Base-by-base conservation (phyloP, 805 yeast genomes). In the Blastobotrys mokoenaii region DNA sequence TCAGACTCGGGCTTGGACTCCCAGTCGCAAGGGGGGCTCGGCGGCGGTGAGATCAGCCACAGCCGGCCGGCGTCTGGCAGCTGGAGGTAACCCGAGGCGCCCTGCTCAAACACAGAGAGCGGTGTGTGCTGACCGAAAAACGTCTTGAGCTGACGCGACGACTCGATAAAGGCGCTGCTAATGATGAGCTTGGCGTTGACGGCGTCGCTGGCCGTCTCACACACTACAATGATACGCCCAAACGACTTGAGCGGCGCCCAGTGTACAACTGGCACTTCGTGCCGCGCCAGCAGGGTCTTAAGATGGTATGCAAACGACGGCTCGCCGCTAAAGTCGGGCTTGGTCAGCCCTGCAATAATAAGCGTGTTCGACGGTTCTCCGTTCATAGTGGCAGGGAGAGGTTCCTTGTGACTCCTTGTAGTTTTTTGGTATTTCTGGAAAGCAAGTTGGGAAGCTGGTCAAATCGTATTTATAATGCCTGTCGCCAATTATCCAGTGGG, bases 21-120 rank as follows among this genome's bases (percentile, higher is more conserved):
- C 61, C 61, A 57, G 31, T 55, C 58, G 2, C 46, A 51, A 1
- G 59, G 61, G 1, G 61, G 61, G 11, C 54, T 48, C 3, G 60
- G 58, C 11, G 61, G 61, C 4, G 61, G 61, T 7, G 57, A 52
- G 20, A 57, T 52, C 34, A 57, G 46, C 51, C 57, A 56, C 38
- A 56, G 52, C 38, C 46, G 41, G 20, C 59, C 61, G 9, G 49
- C 43, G 39, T 54, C 58, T 4, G 61, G 61, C 9, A 56, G 58
- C 43, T 52, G 48, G 6, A 57, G 44, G 18, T 44, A 32, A 9
- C 35, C n/a, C 14, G 35, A 8, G 17, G 42, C 18, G 22, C 18
- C 34, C 30, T 33, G 25, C 30, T 41, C 40, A 8, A 35, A 35
- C 11, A 27, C 10, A 6, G 38, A 38, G 27, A 38, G 27, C 15